Base-by-base conservation (phyloP, 768 basidiomycete genomes). In the Lactarius trivialis region DNA sequence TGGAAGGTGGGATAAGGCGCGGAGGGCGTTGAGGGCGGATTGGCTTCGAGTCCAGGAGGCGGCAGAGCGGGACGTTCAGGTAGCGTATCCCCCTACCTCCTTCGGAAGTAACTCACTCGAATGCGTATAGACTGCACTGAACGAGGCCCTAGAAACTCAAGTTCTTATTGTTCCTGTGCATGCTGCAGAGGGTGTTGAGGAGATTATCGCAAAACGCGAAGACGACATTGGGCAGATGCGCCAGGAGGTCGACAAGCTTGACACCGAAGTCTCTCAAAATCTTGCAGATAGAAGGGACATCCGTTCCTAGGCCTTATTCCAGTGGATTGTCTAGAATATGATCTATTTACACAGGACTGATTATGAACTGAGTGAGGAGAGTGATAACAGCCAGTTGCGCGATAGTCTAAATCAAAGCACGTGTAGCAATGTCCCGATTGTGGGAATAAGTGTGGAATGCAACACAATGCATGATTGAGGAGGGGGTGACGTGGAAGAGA, bases 41-140 rank as follows among this genome's bases (percentile, higher is more conserved):
- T 74, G 72, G 71, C 30, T 41, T n/a, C 60, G 73, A 24, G 67
- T 72, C 2, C 63, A 62, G 34, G 65, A 69, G 55, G 71, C 72
- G 1, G 67, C 71, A 4, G 71, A 70, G 58, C 57, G 73, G 33
- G 73, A 74, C 37, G 58, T 72, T 24, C 60, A 71, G 70, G 66
- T 60, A 37, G 26, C 3, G 57, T 53, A 7, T 17, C 28, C 5
- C 7, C 21, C 33, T 24, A n/a, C 17, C 24, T n/a, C 7, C 49
- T 26, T 26, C 5, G 5, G 41, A 28, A n/a, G 28, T 2, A 3
- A 4, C 37, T 19, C 50, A 36, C 33, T 41, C 24, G 45, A 36
- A 33, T 19, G 7, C n/a, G n/a, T 55, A 28, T n/a, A 67, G 67
- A 48, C 28, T 30, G 50, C 61, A 11, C 55, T 70, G 12, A 54